Conservation (phyloP, 108 stramenopile species). For the Cyclotella distinguenda region DNA sequence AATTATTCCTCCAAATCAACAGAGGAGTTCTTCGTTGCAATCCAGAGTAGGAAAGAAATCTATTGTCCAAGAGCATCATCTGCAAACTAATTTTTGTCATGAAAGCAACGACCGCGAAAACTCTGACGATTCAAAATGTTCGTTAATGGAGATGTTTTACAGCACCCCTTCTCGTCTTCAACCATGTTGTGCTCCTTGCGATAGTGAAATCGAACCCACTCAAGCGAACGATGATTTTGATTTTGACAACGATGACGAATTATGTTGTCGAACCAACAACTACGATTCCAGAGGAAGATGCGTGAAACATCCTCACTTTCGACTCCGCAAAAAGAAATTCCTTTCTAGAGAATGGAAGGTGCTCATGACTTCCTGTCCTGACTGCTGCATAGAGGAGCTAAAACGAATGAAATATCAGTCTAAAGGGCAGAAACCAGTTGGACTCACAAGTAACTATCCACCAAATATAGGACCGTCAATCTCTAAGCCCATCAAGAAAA, state of each 20-base stretch:
- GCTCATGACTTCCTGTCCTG: constrained; percentile 45
- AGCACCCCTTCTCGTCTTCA: not conserved
- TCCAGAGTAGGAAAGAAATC: too few relatives aligned
- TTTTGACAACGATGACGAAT: constrained; percentile 9
- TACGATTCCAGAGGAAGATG: constrained; percentile 40
- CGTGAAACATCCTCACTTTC: constrained; percentile 37
- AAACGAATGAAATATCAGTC: constrained; percentile 14
- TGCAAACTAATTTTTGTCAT: too few relatives aligned
- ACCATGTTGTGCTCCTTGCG: not conserved
- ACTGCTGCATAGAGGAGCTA: constrained; percentile 45
- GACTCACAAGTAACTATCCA: not conserved
- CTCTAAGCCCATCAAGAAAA: not conserved
- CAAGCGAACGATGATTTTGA: constrained; percentile 1
- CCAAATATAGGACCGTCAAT: not conserved
- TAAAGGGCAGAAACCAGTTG: not conserved
- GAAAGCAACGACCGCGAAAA: too few relatives aligned
- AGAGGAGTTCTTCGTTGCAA: not conserved
- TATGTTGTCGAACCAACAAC: constrained; percentile 26
- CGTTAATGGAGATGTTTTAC: too few relatives aligned
- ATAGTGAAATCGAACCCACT: not conserved
- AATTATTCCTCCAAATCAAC: too few relatives aligned
- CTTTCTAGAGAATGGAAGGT: constrained; percentile 47
- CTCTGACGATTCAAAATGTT: too few relatives aligned
- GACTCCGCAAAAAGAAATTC: constrained; percentile 46
- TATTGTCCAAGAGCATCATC: too few relatives aligned